phyloP scores from a whole-genome alignment of 441 rosid species.

The Daphne laureola region DNA sequence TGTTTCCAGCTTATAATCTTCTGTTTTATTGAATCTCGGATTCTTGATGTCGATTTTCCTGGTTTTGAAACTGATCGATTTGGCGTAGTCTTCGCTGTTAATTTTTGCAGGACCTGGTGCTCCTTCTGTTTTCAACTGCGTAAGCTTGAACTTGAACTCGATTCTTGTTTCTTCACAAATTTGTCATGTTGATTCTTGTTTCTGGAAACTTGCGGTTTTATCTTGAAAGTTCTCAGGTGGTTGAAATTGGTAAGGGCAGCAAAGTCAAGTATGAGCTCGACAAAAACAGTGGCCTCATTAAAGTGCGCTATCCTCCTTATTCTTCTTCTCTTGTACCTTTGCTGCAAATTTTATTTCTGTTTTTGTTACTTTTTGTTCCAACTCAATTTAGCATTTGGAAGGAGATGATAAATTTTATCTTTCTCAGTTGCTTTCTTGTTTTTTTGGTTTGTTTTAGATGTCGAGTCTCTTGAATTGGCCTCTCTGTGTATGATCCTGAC shows the following conservation, averaged over 20 bases:
- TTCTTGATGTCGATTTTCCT: too few species aligned
- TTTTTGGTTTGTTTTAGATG: too few species aligned
- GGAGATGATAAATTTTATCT: too few species aligned
- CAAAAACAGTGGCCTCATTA: constrained; percentile 81
- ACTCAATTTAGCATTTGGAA: too few species aligned
- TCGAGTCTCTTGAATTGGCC: too few species aligned
- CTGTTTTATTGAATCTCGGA: too few species aligned
- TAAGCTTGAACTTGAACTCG: constrained; percentile 22
- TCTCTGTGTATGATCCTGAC: background rate
- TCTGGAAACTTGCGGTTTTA: background rate
- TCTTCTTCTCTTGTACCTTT: background rate
- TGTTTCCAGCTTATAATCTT: background rate
- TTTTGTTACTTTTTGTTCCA: too few species aligned
- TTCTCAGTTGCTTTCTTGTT: too few species aligned
- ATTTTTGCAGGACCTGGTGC: constrained; percentile 74
- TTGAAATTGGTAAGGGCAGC: constrained; percentile 90
- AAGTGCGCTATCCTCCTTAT: constrained; percentile 29
- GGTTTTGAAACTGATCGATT: too few species aligned
- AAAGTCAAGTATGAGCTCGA: constrained; percentile 96
- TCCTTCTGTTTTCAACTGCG: constrained; percentile 79
- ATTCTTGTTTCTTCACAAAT: background rate
- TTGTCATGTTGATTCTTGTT: too few species aligned
- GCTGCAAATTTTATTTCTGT: too few species aligned
- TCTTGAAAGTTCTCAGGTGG: constrained; percentile 38
- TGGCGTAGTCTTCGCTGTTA: background rate